phyloP scores from a whole-genome alignment of 2,329 filamentous ascomycete genomes.

The Byssoonygena ceratinophila region DNA sequence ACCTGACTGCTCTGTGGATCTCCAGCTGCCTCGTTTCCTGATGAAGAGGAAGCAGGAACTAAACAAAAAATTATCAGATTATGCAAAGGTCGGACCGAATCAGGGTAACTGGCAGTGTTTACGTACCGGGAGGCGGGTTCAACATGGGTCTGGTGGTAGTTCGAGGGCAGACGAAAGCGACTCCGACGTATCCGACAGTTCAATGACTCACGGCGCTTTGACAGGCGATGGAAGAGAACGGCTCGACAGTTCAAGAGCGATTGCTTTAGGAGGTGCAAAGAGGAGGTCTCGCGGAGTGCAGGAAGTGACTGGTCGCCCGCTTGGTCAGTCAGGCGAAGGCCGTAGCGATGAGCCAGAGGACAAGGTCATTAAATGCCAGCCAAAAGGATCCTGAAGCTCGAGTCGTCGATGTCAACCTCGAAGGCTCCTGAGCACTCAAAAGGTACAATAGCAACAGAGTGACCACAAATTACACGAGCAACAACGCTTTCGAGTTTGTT shows the following conservation, averaged over 20 bases:
- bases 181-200: not conserved
- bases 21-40: slow-evolving; percentile 2
- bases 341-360: not conserved
- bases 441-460: not conserved
- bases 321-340: not conserved
- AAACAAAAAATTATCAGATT: not conserved
- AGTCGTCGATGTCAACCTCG: not conserved
- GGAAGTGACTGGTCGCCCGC: slow-evolving; percentile 1
- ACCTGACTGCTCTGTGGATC: not conserved
- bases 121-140: slow-evolving; percentile 6
- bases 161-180: not conserved
- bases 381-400: not conserved
- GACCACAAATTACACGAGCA: not conserved
- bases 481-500: slow-evolving; percentile 4
- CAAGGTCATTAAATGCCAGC: not conserved
- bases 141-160: slow-evolving; percentile 2
- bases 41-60: slow-evolving; percentile 8
- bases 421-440: not conserved
- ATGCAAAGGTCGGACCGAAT: not conserved
- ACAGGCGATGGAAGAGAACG: not conserved
- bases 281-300: not conserved
- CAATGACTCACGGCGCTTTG: not conserved
- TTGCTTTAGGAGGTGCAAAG: not conserved
- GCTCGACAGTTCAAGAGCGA: not conserved
- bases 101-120: not conserved